Conservation (phyloP, 2,329 filamentous ascomycete species). For the Alternaria postmessia region DNA sequence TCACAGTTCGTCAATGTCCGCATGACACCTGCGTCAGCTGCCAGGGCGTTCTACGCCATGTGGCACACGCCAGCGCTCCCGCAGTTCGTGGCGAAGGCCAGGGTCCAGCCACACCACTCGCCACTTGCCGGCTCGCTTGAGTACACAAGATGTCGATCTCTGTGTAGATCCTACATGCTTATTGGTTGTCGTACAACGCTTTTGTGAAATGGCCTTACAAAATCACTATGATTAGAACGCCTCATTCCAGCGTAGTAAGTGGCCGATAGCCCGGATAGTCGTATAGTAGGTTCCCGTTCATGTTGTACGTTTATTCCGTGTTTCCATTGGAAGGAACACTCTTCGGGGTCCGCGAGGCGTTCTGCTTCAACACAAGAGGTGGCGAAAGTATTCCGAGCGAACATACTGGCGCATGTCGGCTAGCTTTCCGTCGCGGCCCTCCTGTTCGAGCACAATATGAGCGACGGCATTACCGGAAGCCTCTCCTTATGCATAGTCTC, state of each 20-base stretch:
- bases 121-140: slow-evolving; percentile 18
- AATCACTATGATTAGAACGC: slow-evolving; percentile 10
- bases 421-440: background rate
- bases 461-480: slow-evolving; percentile 3
- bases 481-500: background rate
- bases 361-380: slow-evolving; percentile 4
- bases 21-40: slow-evolving; percentile 7
- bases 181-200: slow-evolving; percentile 13
- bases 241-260: slow-evolving; percentile 1
- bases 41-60: slow-evolving; percentile 7
- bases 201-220: background rate
- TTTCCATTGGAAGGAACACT: background rate
- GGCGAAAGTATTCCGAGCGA: slow-evolving; percentile 7
- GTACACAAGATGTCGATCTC: slow-evolving; percentile 14
- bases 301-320: slow-evolving; percentile 2
- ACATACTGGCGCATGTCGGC: background rate
- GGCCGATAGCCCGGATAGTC: background rate
- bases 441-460: slow-evolving; percentile 1
- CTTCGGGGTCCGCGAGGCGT: slow-evolving; percentile 10
- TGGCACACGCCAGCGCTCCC: slow-evolving; percentile 17
- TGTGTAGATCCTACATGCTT: slow-evolving; percentile 4
- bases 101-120: slow-evolving; percentile 17
- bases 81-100: slow-evolving; percentile 19
- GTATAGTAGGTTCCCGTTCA: background rate
- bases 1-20: slow-evolving; percentile 5